A percentile compares a stretch with the other conserved stretches of the same genome.
These are phyloP conservation scores for Botryobasidium botryosum DNA, from an alignment of 768 basidiomycete genomes.

Conservation along the genomic window DNA sequence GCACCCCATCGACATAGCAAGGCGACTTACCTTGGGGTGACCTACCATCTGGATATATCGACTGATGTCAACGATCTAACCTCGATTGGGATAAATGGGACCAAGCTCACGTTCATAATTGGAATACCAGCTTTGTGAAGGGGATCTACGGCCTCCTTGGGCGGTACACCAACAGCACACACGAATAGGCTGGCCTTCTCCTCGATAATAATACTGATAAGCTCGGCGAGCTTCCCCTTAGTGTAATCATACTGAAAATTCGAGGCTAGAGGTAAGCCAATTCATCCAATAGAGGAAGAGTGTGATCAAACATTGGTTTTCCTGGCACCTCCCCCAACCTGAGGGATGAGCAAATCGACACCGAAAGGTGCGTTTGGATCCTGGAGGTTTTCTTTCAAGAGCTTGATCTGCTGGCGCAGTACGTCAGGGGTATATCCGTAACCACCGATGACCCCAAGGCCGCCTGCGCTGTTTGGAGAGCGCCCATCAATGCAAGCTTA, in stretches of 20 bases:
- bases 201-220: slow-evolving; percentile 82
- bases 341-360: slow-evolving; percentile 77
- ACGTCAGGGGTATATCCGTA: slow-evolving; percentile 72
- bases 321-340: slow-evolving; percentile 78
- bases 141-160: slow-evolving; percentile 57
- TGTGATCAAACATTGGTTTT: slow-evolving; percentile 93
- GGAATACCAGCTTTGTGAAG: slow-evolving; percentile 74
- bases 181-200: slow-evolving; percentile 80
- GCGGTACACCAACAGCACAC: slow-evolving; percentile 79
- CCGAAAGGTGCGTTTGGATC: slow-evolving; percentile 73
- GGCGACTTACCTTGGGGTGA: slow-evolving; percentile 44
- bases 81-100: not conserved
- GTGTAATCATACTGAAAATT: slow-evolving; percentile 56
- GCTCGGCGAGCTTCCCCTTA: slow-evolving; percentile 63
- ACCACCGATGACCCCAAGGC: slow-evolving; percentile 84
- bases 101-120: slow-evolving; percentile 62
- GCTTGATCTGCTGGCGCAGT: slow-evolving; percentile 52
- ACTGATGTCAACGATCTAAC: not conserved
- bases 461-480: slow-evolving; percentile 38
- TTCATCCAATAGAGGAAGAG: not conserved
- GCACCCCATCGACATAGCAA: slow-evolving; percentile 15
- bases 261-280: not conserved
- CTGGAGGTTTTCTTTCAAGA: slow-evolving; percentile 50
- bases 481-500: not conserved
- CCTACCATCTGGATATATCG: slow-evolving; percentile 54